Evolutionary conservation across 140 eudicot species (phyloP).

Genomic region (Cichorium intybus): DNA sequence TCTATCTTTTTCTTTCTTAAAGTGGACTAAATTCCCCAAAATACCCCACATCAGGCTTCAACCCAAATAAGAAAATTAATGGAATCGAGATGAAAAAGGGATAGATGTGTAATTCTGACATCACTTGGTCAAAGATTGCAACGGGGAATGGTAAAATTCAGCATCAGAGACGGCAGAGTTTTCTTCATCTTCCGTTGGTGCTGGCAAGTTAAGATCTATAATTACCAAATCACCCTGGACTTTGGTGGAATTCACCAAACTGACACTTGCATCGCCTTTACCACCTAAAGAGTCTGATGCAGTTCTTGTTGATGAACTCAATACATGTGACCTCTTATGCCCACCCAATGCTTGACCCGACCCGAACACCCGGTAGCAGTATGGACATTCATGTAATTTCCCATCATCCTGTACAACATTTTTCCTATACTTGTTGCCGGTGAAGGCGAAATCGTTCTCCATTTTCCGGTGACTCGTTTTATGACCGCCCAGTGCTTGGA

Average conservation of each 20-base stretch:
- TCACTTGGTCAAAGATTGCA: constrained; percentile 7
- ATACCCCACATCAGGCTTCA: not conserved
- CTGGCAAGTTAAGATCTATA: constrained; percentile 57
- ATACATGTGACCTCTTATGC: constrained; percentile 47
- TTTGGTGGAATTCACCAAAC: constrained; percentile 18
- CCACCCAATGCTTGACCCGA: constrained; percentile 62
- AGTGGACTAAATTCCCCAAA: not conserved
- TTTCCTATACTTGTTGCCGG: constrained; percentile 3
- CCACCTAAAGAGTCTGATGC: constrained; percentile 5
- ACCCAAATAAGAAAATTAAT: not conserved
- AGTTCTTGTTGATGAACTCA: constrained; percentile 8
- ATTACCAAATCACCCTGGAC: constrained; percentile 3
- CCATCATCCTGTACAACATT: not conserved
- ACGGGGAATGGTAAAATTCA: constrained; percentile 22
- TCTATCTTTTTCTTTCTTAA: not conserved
- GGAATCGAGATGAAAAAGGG: not conserved
- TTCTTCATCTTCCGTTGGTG: constrained; percentile 36
- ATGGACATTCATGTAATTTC: constrained; percentile 41
- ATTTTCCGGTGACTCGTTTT: constrained; percentile 28
- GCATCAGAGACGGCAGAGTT: constrained; percentile 34
- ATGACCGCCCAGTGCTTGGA: constrained; percentile 52
- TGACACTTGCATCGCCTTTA: constrained; percentile 7
- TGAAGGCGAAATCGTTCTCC: not conserved
- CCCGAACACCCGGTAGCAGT: constrained; percentile 36
- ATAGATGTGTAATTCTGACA: not conserved